phyloP scores from a whole-genome alignment of 1,139 yeast species.

The Pichia sp. region DNA sequence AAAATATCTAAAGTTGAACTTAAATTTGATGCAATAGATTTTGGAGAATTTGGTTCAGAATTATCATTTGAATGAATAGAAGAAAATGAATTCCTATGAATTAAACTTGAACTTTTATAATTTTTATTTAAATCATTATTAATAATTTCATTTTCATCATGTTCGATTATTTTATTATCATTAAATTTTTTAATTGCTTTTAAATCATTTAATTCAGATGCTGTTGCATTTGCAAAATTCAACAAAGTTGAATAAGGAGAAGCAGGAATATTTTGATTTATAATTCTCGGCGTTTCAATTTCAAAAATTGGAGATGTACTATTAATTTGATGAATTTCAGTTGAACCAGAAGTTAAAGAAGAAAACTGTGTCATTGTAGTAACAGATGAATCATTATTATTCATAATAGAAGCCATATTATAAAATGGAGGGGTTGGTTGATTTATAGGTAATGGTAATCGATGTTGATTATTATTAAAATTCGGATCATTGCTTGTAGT shows the following conservation, averaged over 20 bases:
- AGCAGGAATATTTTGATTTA: slow-evolving; percentile 2
- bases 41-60: slow-evolving; percentile 3
- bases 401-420: background rate
- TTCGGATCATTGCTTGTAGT: background rate
- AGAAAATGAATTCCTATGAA: background rate
- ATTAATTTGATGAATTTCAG: background rate
- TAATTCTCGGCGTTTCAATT: slow-evolving; percentile 3
- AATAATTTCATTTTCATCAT: background rate
- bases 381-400: background rate
- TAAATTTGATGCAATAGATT: background rate
- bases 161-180: background rate
- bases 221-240: background rate
- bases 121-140: background rate
- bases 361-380: background rate
- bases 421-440: background rate
- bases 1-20: slow-evolving; percentile 2
- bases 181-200: background rate
- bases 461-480: background rate
- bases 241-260: slow-evolving; percentile 8
- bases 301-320: slow-evolving; percentile 2
- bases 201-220: background rate
- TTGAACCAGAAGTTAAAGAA: background rate
- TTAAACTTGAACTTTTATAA: background rate
- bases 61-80: background rate
- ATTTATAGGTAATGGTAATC: background rate